A percentile compares a stretch with the other conserved stretches of the same genome.
phyloP scores from a whole-genome alignment of 2,329 filamentous ascomycete species.

The Ceratocystis alfenasii region DNA sequence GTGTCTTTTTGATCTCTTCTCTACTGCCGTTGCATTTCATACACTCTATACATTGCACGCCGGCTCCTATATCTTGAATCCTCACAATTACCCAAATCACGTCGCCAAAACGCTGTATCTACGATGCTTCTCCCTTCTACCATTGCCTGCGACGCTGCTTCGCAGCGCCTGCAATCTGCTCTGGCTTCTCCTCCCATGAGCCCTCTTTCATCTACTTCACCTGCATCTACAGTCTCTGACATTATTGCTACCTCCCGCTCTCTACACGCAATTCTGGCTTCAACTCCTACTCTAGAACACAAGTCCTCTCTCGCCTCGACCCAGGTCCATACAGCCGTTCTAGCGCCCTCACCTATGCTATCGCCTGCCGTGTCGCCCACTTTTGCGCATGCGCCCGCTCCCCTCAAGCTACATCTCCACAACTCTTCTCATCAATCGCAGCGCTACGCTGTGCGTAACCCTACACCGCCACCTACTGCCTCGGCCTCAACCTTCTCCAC shows the following conservation, averaged over 20 bases:
- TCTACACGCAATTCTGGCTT: conserved; percentile 46
- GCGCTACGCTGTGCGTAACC: conserved; percentile 28
- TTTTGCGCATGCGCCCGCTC: conserved; percentile 7
- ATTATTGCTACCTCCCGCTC: conserved; percentile 50
- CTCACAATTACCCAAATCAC: not conserved
- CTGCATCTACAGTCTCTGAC: conserved; percentile 33
- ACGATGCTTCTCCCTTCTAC: conserved; percentile 50
- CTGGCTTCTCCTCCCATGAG: conserved; percentile 48
- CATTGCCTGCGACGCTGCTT: conserved; percentile 44
- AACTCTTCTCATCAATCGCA: conserved; percentile 10
- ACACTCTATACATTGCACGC: not conserved
- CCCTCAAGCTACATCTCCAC: conserved; percentile 12
- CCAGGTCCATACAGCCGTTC: not conserved
- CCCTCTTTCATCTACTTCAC: conserved; percentile 31
- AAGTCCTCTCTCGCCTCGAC: conserved; percentile 4
- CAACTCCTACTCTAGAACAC: conserved; percentile 26
- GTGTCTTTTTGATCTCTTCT: not conserved
- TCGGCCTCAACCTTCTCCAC: conserved; percentile 31
- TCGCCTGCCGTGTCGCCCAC: not conserved
- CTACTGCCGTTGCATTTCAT: not conserved
- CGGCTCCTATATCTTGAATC: not conserved
- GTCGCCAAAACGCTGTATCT: conserved; percentile 4
- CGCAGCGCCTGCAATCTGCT: conserved; percentile 38
- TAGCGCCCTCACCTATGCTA: conserved; percentile 2
- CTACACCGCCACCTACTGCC: conserved; percentile 34